Conservation (phyloP, 2,329 filamentous ascomycete species). For the Domatiomyces catenatus region DNA sequence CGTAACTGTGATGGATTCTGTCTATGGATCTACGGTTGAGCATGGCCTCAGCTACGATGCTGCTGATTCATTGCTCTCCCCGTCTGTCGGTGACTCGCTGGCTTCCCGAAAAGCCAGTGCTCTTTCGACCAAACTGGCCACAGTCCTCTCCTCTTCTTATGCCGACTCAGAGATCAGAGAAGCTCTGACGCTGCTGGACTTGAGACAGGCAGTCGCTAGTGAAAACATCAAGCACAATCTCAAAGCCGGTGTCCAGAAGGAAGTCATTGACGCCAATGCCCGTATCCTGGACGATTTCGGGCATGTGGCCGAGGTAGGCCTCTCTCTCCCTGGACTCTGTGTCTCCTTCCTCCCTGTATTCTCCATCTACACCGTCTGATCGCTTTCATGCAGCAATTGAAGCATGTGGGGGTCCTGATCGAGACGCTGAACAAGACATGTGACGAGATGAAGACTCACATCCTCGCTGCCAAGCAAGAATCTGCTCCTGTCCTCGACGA, state of each 20-base stretch:
- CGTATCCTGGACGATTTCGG: constrained; percentile 80
- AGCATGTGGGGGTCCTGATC: constrained; percentile 66
- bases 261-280: constrained; percentile 85
- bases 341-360: too few species aligned
- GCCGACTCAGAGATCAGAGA: constrained; percentile 84
- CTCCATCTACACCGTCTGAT: background rate
- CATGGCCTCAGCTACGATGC: background rate
- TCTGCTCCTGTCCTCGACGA: constrained; percentile 64
- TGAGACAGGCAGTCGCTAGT: constrained; percentile 26
- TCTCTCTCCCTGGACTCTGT: background rate
- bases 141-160: constrained; percentile 79
- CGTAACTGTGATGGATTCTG: background rate
- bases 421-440: constrained; percentile 65
- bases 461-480: constrained; percentile 58
- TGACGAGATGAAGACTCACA: constrained; percentile 62
- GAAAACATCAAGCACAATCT: constrained; percentile 50
- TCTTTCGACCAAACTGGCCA: constrained; percentile 65
- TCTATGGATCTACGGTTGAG: background rate
- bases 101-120: constrained; percentile 35
- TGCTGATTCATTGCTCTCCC: background rate
- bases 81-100: constrained; percentile 1
- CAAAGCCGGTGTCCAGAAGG: constrained; percentile 51
- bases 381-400: constrained; percentile 53
- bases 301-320: constrained; percentile 63
- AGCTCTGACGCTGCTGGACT: constrained; percentile 63